Evolutionary conservation across 208 protist species (phyloP).

Genomic region (Trypanosoma platydactyli): DNA sequence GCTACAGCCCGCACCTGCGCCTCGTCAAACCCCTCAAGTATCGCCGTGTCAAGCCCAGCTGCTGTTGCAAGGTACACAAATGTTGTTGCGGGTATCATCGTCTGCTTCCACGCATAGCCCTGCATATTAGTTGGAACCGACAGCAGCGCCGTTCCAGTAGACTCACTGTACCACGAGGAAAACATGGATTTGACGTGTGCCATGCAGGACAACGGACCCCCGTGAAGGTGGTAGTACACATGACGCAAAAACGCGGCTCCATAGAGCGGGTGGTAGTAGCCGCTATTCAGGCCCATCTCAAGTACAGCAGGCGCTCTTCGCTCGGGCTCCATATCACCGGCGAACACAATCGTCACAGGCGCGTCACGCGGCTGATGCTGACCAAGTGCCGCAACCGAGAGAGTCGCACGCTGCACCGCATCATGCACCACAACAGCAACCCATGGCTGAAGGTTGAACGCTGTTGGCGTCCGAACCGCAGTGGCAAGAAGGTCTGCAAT

Average conservation of each 20-base stretch:
- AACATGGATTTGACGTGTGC: constrained; percentile 50
- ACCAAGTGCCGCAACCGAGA: constrained; percentile 58
- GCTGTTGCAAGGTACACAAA: constrained; percentile 73
- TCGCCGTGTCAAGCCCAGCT: constrained; percentile 60
- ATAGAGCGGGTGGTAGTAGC: constrained; percentile 51
- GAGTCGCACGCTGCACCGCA: constrained; percentile 27
- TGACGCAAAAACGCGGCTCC: constrained; percentile 56
- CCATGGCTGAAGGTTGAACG: constrained; percentile 88
- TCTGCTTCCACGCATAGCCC: constrained; percentile 90
- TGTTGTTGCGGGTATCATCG: constrained; percentile 78
- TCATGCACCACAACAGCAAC: constrained; percentile 76
- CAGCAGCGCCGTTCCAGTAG: constrained; percentile 56
- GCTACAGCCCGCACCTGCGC: constrained; percentile 59
- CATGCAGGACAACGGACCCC: constrained; percentile 54
- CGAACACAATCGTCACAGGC: constrained; percentile 73
- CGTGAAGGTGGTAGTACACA: constrained; percentile 74
- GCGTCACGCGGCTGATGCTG: constrained; percentile 74
- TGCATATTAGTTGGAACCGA: constrained; percentile 58
- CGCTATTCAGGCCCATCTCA: constrained; percentile 60
- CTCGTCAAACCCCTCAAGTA: constrained; percentile 90
- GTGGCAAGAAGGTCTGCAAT: constrained; percentile 51
- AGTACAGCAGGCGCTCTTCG: constrained; percentile 60
- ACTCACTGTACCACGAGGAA: constrained; percentile 54
- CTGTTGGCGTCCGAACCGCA: constrained; percentile 66
- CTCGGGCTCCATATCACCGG: constrained; percentile 66